phyloP scores from a whole-genome alignment of 1,284 basidiomycete genomes.

The Bjerkandera adusta region DNA sequence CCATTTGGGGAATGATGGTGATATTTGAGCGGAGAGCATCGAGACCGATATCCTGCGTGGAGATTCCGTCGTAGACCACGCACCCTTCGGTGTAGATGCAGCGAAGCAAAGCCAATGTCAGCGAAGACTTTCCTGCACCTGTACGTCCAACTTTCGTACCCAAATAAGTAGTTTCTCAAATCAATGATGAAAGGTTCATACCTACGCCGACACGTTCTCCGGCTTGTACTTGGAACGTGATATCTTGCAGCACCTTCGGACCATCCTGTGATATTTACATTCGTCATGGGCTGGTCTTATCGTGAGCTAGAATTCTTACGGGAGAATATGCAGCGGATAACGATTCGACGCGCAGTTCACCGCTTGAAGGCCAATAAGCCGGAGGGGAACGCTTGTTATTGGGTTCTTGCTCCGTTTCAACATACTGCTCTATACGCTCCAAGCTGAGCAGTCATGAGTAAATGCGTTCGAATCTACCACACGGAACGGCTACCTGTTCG shows the following conservation, averaged over 20 bases:
- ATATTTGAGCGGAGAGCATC: slow-evolving; percentile 48
- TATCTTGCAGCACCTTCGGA: slow-evolving; percentile 43
- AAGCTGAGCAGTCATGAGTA: slow-evolving; percentile 7
- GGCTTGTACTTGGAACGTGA: slow-evolving; percentile 44
- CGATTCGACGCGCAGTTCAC: slow-evolving; percentile 59
- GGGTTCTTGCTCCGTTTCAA: slow-evolving; percentile 72
- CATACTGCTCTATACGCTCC: slow-evolving; percentile 58
- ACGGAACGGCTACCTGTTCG: neutral
- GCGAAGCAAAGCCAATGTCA: slow-evolving; percentile 41
- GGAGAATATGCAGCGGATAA: slow-evolving; percentile 54
- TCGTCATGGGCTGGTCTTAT: too few relatives aligned
- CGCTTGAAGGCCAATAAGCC: slow-evolving; percentile 77
- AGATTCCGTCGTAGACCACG: slow-evolving; percentile 35
- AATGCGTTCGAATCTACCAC: neutral
- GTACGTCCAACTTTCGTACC: slow-evolving; percentile 53
- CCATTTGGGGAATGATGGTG: slow-evolving; percentile 46
- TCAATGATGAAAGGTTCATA: slow-evolving; percentile 6
- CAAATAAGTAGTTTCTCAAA: neutral
- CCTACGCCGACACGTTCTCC: slow-evolving; percentile 53
- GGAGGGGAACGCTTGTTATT: slow-evolving; percentile 54
- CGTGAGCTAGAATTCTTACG: slow-evolving; percentile 20
- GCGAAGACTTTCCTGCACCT: slow-evolving; percentile 64
- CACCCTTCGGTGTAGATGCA: slow-evolving; percentile 48
- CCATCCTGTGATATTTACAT: too few relatives aligned
- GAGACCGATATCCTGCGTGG: slow-evolving; percentile 50